These are phyloP conservation scores for Cydonia oblonga DNA, from an alignment of 331 rosid species.

Conservation along the genomic window DNA sequence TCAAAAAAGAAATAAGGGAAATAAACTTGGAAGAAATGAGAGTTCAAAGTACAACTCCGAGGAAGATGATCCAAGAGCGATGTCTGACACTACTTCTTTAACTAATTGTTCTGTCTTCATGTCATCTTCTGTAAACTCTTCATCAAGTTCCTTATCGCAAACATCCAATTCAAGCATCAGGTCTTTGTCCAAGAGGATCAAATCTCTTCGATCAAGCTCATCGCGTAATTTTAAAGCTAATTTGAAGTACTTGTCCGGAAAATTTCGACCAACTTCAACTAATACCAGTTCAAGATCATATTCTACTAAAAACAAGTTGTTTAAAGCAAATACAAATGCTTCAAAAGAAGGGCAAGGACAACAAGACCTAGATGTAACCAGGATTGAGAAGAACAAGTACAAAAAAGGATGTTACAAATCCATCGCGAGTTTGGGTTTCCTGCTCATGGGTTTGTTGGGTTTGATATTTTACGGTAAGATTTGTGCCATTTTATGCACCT, in stretches of 20 bases:
- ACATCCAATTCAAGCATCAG: not conserved
- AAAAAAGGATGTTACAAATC: not conserved
- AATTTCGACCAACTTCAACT: not conserved
- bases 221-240: not conserved
- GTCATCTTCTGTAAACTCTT: not conserved
- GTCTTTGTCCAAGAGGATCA: slow-evolving; percentile 11
- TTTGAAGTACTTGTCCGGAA: not conserved
- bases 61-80: not conserved
- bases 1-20: not conserved
- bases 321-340: not conserved
- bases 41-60: not conserved
- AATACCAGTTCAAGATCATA: not conserved
- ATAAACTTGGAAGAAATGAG: not conserved
- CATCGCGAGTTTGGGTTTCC: slow-evolving; percentile 5
- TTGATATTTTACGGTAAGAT: slow-evolving; percentile 38
- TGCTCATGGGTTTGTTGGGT: slow-evolving; percentile 23
- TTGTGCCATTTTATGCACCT: slow-evolving; percentile 32
- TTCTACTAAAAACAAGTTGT: not conserved
- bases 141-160: not conserved
- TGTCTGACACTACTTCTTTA: not conserved
- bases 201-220: slow-evolving; percentile 1
- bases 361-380: not conserved
- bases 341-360: not conserved
- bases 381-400: not conserved
- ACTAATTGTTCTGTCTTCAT: slow-evolving; percentile 13